These are phyloP conservation scores for Knoxia roxburghii DNA, from an alignment of 257 asterid genomes.

Conservation along the genomic window DNA sequence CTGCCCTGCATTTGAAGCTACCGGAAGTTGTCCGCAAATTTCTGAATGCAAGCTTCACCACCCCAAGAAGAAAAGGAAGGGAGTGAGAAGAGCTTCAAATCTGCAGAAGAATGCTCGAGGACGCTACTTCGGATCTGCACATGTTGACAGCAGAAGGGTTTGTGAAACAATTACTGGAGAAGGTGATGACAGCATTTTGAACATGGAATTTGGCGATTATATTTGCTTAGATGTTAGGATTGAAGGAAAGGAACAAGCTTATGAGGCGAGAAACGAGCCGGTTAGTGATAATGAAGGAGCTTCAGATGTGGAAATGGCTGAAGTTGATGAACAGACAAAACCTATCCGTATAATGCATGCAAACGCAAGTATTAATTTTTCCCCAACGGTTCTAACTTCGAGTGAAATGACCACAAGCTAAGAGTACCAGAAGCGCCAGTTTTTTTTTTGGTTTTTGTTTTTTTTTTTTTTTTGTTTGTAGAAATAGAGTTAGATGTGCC, in stretches of 20 bases:
- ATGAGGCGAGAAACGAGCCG: constrained; percentile 17
- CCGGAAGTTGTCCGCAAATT: constrained; percentile 63
- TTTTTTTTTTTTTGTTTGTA: neutral
- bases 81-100: constrained; percentile 29
- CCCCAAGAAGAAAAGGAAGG: constrained; percentile 59
- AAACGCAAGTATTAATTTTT: constrained; percentile 16
- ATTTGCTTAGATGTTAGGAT: constrained; percentile 53
- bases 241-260: constrained; percentile 27
- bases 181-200: constrained; percentile 37
- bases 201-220: constrained; percentile 50
- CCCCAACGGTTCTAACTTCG: constrained; percentile 23
- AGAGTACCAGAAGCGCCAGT: constrained; percentile 9
- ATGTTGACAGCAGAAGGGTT: constrained; percentile 23
- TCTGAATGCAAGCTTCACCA: constrained; percentile 93
- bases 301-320: constrained; percentile 21
- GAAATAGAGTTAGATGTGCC: no score
- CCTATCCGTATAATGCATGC: constrained; percentile 30
- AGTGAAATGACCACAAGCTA: constrained; percentile 14
- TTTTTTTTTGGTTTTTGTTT: constrained; percentile 5
- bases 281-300: constrained; percentile 16
- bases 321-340: constrained; percentile 30
- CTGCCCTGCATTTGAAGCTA: constrained; percentile 75
- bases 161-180: constrained; percentile 25
- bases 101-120: constrained; percentile 56
- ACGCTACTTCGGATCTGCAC: constrained; percentile 80